A percentile compares a stretch with the other conserved stretches of the same genome.
Evolutionary conservation across 148 eudicot genomes (phyloP).

Genomic region (Cornus suecica): DNA sequence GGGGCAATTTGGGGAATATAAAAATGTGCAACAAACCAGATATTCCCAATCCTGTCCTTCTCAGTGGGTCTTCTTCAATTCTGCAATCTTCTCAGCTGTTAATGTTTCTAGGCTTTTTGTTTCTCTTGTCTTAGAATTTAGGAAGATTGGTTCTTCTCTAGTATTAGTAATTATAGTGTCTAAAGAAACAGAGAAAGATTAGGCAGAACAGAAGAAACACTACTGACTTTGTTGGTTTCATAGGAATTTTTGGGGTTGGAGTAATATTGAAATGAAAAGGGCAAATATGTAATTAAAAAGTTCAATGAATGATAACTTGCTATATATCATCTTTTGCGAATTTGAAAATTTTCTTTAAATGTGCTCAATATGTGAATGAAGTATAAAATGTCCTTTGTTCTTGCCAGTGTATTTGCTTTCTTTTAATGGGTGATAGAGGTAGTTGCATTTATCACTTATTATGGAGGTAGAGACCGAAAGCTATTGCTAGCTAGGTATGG

Average conservation of each 20-base stretch:
- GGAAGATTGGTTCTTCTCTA: neutral
- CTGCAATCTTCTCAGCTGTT: slow-evolving; percentile 11
- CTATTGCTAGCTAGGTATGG: too few relatives aligned
- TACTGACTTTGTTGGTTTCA: neutral
- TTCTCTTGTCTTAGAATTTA: neutral
- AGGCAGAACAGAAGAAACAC: slow-evolving; percentile 1
- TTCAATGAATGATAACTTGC: neutral
- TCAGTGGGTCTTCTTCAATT: slow-evolving; percentile 17
- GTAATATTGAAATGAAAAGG: slow-evolving; percentile 2
- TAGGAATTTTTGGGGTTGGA: slow-evolving; percentile 3
- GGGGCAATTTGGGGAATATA: slow-evolving; percentile 35
- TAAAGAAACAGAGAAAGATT: neutral
- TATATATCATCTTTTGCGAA: neutral
- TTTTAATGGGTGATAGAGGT: too few relatives aligned
- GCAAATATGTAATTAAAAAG: slow-evolving; percentile 16
- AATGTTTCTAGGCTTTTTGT: slow-evolving; percentile 18
- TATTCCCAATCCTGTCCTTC: slow-evolving; percentile 28
- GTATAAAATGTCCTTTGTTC: too few relatives aligned
- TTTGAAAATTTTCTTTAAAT: neutral
- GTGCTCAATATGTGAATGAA: too few relatives aligned
- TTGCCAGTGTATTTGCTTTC: neutral
- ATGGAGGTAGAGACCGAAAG: neutral
- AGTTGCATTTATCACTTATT: too few relatives aligned
- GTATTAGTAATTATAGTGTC: neutral
- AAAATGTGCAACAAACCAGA: slow-evolving; percentile 30